A percentile compares a stretch with the other conserved stretches of the same genome.
Evolutionary conservation across 208 protist species (phyloP).

Genomic region (Leishmania mexicana): DNA sequence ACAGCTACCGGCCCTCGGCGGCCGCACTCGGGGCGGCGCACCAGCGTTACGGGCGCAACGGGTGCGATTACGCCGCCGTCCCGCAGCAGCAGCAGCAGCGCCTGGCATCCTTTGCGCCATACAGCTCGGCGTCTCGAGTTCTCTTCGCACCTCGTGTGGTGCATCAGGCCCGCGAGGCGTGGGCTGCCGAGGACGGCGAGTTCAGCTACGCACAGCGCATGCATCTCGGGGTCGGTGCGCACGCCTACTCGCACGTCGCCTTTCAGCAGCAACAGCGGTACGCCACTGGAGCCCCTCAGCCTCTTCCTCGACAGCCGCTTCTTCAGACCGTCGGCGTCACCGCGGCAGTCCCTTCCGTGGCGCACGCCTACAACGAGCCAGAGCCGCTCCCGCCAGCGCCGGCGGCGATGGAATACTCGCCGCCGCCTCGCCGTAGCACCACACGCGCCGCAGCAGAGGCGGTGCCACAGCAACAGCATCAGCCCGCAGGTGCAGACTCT

Average conservation of each 20-base stretch:
- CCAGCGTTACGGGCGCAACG: background rate
- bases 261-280: slow-evolving; percentile 2
- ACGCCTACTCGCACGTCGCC: background rate
- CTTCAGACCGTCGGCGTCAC: background rate
- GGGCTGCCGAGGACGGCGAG: background rate
- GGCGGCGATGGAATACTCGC: slow-evolving; percentile 14
- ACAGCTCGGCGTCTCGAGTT: slow-evolving; percentile 6
- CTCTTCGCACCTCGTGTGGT: background rate
- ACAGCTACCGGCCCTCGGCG: background rate
- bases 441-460: slow-evolving; percentile 8
- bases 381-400: slow-evolving; percentile 14
- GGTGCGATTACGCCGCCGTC: background rate
- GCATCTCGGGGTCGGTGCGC: background rate
- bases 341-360: background rate
- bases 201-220: background rate
- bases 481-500: background rate
- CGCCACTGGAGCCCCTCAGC: background rate
- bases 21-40: background rate
- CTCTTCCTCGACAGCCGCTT: background rate
- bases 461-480: slow-evolving; percentile 2
- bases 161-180: background rate
- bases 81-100: background rate
- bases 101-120: background rate
- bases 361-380: slow-evolving; percentile 30
- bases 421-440: slow-evolving; percentile 21